Conservation (phyloP, 1,139 yeast genomes). For the Tardiomyces depauwii region DNA sequence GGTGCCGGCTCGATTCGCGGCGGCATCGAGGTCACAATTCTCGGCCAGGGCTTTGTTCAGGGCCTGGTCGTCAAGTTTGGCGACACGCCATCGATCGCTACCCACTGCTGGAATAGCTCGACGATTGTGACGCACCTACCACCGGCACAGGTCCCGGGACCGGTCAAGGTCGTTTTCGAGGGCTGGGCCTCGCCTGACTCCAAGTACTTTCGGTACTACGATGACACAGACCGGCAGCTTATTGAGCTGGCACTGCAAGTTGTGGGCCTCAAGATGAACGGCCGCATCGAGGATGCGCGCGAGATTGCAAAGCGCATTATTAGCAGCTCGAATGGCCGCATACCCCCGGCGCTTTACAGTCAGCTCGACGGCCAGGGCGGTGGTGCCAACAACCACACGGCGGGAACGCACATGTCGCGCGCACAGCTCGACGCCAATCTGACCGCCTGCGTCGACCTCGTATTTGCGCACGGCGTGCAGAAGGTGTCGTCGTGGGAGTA, state of each 20-base stretch:
- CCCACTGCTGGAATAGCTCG: conserved; percentile 93
- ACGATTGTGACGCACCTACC: conserved; percentile 91
- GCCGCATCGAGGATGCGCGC: conserved; percentile 83
- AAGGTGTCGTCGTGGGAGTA: conserved; percentile 58
- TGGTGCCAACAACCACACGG: neutral
- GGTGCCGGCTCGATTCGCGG: conserved; percentile 93
- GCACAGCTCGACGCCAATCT: conserved; percentile 16
- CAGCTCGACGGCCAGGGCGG: neutral
- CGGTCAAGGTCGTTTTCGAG: conserved; percentile 76
- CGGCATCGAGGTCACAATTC: conserved; percentile 84
- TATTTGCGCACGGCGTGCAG: conserved; percentile 11
- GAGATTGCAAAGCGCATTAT: conserved; percentile 82
- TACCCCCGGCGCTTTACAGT: neutral
- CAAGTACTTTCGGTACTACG: conserved; percentile 74
- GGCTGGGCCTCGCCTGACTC: conserved; percentile 25
- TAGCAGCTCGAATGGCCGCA: conserved; percentile 3
- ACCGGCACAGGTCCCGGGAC: conserved; percentile 82
- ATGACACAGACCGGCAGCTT: conserved; percentile 85
- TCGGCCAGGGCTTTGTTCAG: conserved; percentile 78
- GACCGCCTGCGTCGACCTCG: conserved; percentile 18
- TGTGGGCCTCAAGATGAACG: conserved; percentile 91
- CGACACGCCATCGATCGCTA: conserved; percentile 43
- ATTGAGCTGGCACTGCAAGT: conserved; percentile 89
- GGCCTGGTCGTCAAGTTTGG: conserved; percentile 84
- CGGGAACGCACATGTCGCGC: neutral